phyloP scores from a whole-genome alignment of 306 rosid species.

The Cyclanthera cordifolia region DNA sequence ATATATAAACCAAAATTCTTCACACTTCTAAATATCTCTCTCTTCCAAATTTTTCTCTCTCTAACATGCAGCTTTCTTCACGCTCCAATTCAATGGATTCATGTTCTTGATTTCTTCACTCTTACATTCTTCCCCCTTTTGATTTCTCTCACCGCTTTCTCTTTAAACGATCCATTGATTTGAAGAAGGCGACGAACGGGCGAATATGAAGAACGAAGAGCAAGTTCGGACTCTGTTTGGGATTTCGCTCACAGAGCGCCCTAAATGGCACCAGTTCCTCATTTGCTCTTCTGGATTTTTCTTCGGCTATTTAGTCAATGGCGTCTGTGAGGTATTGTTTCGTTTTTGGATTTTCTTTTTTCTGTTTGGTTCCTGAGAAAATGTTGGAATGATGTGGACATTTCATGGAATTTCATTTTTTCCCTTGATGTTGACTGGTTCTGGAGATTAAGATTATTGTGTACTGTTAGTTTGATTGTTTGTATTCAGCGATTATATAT shows the following conservation, averaged over 20 bases:
- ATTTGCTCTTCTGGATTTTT: conserved; percentile 89
- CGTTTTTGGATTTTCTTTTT: conserved; percentile 7
- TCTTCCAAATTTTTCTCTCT: not conserved
- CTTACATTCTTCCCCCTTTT: not conserved
- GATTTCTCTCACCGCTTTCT: not conserved
- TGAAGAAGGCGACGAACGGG: not conserved
- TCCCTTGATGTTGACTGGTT: too few species aligned
- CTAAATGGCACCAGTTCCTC: conserved; percentile 85
- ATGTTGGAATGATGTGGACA: not conserved
- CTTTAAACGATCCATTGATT: not conserved
- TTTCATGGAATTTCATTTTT: too few species aligned
- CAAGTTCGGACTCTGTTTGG: conserved; percentile 71
- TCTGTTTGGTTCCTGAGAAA: conserved; percentile 18
- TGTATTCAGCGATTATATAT: not conserved
- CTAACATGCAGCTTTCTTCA: not conserved
- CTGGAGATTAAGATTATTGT: not conserved
- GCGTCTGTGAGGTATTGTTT: conserved; percentile 71
- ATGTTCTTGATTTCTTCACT: not conserved
- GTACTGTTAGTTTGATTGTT: not conserved
- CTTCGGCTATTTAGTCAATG: conserved; percentile 91
- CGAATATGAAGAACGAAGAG: conserved; percentile 60
- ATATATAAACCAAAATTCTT: not conserved
- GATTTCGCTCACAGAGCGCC: conserved; percentile 73
- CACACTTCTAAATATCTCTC: not conserved
- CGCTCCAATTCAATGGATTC: not conserved